These are phyloP conservation scores for Beauveria bassiana DNA, from an alignment of 2,329 filamentous ascomycete species.

Conservation along the genomic window DNA sequence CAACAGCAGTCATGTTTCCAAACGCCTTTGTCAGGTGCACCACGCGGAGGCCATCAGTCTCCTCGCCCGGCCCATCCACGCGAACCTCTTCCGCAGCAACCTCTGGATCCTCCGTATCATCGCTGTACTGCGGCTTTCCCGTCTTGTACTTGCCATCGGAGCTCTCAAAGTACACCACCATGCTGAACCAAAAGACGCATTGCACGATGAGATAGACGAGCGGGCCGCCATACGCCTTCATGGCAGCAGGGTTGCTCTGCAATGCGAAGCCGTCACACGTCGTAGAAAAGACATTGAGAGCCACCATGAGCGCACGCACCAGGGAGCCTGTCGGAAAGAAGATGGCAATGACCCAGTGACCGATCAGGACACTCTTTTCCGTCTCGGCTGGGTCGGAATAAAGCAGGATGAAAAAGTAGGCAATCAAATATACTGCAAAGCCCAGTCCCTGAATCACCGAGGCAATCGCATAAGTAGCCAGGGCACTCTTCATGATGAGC, in stretches of 20 bases:
- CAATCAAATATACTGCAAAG: conserved; percentile 60
- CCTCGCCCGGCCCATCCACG: conserved; percentile 20
- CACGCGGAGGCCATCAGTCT: conserved; percentile 49
- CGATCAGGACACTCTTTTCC: conserved; percentile 57
- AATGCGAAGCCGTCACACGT: conserved; percentile 56
- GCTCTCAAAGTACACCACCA: conserved; percentile 69
- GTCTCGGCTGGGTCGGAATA: conserved; percentile 62
- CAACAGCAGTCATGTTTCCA: conserved; percentile 54
- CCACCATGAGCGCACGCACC: conserved; percentile 61
- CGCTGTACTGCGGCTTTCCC: conserved; percentile 14
- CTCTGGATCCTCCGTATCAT: conserved; percentile 19
- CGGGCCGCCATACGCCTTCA: conserved; percentile 68
- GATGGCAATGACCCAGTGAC: conserved; percentile 63
- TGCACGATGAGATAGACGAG: conserved; percentile 72
- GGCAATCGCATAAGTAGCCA: conserved; percentile 71
- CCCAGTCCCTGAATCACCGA: conserved; percentile 64
- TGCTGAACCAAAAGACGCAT: conserved; percentile 54
- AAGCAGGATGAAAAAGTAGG: conserved; percentile 61
- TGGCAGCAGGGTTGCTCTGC: conserved; percentile 57
- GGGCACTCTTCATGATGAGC: conserved; percentile 62
- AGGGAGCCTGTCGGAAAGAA: conserved; percentile 68
- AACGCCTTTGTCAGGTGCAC: conserved; percentile 63
- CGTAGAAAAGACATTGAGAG: conserved; percentile 70
- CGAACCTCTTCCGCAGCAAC: conserved; percentile 20
- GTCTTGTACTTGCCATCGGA: conserved; percentile 31